Conservation (phyloP, 176 grass and related monocot species). For the Oryza glumipatula region DNA sequence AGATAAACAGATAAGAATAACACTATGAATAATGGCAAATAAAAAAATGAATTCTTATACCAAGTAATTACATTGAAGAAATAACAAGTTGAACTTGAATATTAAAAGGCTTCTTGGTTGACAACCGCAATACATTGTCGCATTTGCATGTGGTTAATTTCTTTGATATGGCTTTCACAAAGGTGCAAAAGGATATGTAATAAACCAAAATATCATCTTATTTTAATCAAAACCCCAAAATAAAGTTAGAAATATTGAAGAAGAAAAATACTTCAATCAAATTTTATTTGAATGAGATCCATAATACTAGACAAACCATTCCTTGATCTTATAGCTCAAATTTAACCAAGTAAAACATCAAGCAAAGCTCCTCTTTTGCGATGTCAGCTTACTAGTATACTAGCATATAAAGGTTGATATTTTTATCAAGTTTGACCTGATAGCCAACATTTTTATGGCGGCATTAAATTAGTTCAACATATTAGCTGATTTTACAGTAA, state of each 20-base stretch:
- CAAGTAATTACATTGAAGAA: slow-evolving; percentile 1
- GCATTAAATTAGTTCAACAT: not conserved
- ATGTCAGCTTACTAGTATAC: not conserved
- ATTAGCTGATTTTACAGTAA: not conserved
- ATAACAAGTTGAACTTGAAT: not conserved
- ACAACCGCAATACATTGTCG: not conserved
- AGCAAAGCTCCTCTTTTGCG: not conserved
- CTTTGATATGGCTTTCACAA: not conserved
- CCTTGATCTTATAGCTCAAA: not conserved
- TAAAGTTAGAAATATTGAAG: not conserved
- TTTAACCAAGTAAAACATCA: not conserved
- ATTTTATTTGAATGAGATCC: not conserved
- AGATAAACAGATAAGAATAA: slow-evolving; percentile 35
- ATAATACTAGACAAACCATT: not conserved
- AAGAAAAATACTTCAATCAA: not conserved
- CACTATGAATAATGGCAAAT: not conserved
- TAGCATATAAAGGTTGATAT: not conserved
- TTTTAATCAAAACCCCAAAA: not conserved
- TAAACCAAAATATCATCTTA: not conserved
- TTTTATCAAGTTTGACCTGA: not conserved
- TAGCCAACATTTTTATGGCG: not conserved
- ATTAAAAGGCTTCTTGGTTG: not conserved
- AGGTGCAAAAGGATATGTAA: not conserved
- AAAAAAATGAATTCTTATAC: slow-evolving; percentile 4
- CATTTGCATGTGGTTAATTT: slow-evolving; percentile 3